Percentiles rank a stretch among this genome's conserved stretches.
Evolutionary conservation across 2,329 filamentous ascomycete genomes (phyloP).

Genomic region (Xylaria sp.): DNA sequence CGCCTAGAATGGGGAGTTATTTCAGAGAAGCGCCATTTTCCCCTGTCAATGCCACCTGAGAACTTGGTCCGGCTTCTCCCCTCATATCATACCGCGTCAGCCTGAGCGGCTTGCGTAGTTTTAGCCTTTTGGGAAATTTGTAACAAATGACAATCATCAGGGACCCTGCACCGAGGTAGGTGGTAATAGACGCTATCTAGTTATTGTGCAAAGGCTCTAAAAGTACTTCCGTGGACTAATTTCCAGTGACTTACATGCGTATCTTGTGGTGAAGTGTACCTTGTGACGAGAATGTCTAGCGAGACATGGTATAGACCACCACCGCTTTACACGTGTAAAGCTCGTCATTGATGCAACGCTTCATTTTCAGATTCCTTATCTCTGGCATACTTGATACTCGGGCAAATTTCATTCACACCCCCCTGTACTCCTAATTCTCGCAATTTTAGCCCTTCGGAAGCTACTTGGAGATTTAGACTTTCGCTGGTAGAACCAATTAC

Average conservation of each 20-base stretch:
- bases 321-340: neutral
- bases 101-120: neutral
- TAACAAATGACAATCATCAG: too few species aligned
- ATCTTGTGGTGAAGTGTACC: too few species aligned
- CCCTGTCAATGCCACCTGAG: constrained; percentile 28
- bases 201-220: too few species aligned
- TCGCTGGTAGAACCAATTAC: neutral
- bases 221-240: too few species aligned
- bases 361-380: neutral
- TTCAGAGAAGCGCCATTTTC: constrained; percentile 18
- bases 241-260: too few species aligned
- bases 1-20: neutral
- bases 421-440: neutral
- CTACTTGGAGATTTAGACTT: neutral
- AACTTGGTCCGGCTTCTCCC: constrained; percentile 15
- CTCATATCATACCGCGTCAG: constrained; percentile 6
- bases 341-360: neutral
- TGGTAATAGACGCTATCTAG: too few species aligned
- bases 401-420: neutral
- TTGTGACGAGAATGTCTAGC: neutral
- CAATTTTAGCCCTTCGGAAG: neutral
- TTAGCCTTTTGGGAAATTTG: constrained; percentile 8
- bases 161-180: too few species aligned
- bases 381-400: neutral
- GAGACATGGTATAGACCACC: neutral